Conservation (phyloP, 2,329 filamentous ascomycete species). For the Apiospora malaysiana region DNA sequence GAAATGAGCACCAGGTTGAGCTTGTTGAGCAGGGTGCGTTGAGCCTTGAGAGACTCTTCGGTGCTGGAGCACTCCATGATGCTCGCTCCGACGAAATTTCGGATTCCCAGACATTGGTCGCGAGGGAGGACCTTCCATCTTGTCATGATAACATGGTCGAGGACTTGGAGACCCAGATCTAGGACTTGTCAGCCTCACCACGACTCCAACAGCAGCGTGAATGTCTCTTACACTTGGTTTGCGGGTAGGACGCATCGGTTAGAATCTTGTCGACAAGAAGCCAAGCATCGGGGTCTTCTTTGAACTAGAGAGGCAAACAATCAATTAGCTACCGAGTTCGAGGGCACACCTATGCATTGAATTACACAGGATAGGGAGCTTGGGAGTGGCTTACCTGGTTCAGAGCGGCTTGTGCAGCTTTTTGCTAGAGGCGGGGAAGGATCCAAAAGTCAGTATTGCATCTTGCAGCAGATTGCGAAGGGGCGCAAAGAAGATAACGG, state of each 20-base stretch:
- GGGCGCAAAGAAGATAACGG: conserved; percentile 28
- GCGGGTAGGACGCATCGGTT: conserved; percentile 87
- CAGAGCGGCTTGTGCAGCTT: conserved; percentile 88
- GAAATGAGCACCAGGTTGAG: conserved; percentile 97
- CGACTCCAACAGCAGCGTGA: not conserved
- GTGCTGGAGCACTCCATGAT: conserved; percentile 93
- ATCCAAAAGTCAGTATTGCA: conserved; percentile 42
- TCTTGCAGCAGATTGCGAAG: conserved; percentile 23
- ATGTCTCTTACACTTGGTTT: conserved; percentile 83
- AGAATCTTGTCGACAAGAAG: conserved; percentile 96
- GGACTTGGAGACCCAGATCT: conserved; percentile 94
- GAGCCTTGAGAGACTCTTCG: conserved; percentile 82
- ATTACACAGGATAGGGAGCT: conserved; percentile 1
- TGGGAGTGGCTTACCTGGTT: conserved; percentile 73
- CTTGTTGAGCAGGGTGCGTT: conserved; percentile 95
- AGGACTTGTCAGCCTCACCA: conserved; percentile 36
- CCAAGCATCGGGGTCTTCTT: conserved; percentile 98
- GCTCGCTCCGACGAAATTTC: conserved; percentile 98
- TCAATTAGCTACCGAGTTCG: conserved; percentile 34
- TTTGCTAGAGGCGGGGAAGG: conserved; percentile 72
- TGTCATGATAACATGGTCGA: conserved; percentile 98
- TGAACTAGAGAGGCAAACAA: conserved; percentile 70
- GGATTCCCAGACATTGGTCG: conserved; percentile 96
- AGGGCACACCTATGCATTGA: not conserved
- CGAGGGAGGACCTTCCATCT: conserved; percentile 97